Base-by-base conservation (phyloP, 2,329 filamentous ascomycete genomes). In the Zasmidium cellare region DNA sequence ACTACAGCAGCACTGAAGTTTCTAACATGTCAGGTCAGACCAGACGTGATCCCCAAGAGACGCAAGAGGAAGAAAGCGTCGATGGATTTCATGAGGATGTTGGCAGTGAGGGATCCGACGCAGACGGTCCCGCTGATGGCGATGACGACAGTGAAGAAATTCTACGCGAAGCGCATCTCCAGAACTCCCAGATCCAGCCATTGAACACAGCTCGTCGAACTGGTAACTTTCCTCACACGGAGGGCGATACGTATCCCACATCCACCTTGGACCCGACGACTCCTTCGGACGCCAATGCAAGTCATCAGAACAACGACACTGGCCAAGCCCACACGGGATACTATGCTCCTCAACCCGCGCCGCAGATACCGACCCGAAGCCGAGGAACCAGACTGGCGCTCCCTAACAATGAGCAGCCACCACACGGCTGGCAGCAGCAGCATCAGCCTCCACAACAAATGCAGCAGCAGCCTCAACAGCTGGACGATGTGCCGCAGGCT, bases 1-100 rank as follows among this genome's bases (percentile, higher is more conserved):
- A 63, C 41, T 56, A 53, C 25, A 61, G 59, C 53, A 38, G 31
- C 19, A 55, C 54, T 51, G 61, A 61, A 5, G 25, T 6, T 5
- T 28, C 25, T 5, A 28, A 11, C 11, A 5, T 11, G 11, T 6
- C 25, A 5, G 25, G 11, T 28, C 25, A 28, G 6, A 28, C 25
- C 5, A 11, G 6, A 11, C 6, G 25, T 28, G 6, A 28, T 11
- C 25, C 25, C 16, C 35, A 41, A 41, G 35, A 41, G 11, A 41
- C 7, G 7, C 12, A 20, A 11, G 25, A 23, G 6, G 50, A 25
- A 24, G 11, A 45, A n/a, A n/a, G n/a, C n/a, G n/a, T n/a, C n/a
- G n/a, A n/a, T n/a, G n/a, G n/a, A n/a, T n/a, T n/a, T n/a, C n/a
- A n/a, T n/a, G n/a, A n/a, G n/a, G 9, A 5, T 41, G 23, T 7